These are phyloP conservation scores for Theobroma grandiflorum DNA, from an alignment of 441 rosid species.

Conservation along the genomic window DNA sequence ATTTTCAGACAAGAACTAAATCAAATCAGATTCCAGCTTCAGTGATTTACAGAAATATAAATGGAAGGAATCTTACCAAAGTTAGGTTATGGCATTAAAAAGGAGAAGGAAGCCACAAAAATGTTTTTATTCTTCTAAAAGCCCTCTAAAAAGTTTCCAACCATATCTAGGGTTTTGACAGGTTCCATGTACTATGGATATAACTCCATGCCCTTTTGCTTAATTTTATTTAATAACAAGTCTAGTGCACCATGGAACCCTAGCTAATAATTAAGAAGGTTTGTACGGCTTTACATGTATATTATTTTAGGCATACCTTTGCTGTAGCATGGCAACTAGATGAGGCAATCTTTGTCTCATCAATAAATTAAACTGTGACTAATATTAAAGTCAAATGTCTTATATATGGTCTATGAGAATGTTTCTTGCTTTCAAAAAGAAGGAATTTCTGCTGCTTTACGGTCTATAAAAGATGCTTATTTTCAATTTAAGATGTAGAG, in stretches of 20 bases:
- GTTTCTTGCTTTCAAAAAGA: background rate
- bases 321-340: background rate
- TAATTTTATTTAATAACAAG: background rate
- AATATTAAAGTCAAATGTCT: background rate
- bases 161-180: background rate
- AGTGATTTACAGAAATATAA: slow-evolving; percentile 31
- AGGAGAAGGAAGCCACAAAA: background rate
- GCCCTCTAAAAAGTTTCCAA: background rate
- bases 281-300: slow-evolving; percentile 1
- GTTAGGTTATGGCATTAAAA: background rate
- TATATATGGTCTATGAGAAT: background rate
- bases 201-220: background rate
- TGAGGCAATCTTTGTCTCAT: background rate
- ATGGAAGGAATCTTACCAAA: slow-evolving; percentile 27
- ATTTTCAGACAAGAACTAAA: slow-evolving; percentile 17
- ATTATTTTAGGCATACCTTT: slow-evolving; percentile 16
- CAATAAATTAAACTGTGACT: background rate
- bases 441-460: background rate
- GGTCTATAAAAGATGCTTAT: background rate
- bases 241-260: background rate
- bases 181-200: background rate
- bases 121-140: background rate
- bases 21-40: slow-evolving; percentile 21
- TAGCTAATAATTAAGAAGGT: background rate
- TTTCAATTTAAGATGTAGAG: background rate